phyloP scores from a whole-genome alignment of 75 land plant genomes.

The Pinus tabuliformis region DNA sequence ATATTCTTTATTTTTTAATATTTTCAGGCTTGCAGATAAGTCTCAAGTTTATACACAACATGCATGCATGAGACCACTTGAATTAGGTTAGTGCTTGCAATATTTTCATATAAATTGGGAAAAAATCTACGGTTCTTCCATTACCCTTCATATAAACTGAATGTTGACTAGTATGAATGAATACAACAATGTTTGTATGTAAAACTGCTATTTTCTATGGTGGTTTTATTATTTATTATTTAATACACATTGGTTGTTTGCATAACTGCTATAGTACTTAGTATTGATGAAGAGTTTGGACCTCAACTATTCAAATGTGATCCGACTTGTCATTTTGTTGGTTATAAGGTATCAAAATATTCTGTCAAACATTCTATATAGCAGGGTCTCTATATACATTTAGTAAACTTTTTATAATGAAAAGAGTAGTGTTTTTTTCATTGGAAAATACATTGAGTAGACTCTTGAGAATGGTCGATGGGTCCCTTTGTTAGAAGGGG shows the following conservation, averaged over 20 bases:
- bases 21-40: conserved; percentile 88
- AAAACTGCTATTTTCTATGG: neutral
- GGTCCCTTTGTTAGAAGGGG: neutral
- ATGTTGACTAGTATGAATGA: neutral
- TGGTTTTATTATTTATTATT: no score
- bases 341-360: conserved; percentile 64
- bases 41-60: no score
- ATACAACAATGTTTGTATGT: neutral
- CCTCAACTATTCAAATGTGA: conserved; percentile 91
- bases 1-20: neutral
- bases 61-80: no score
- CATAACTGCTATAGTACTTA: conserved; percentile 86
- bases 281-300: conserved; percentile 89
- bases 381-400: neutral
- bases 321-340: conserved; percentile 93
- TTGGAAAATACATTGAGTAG: no score
- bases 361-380: neutral
- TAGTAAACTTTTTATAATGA: no score
- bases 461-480: neutral
- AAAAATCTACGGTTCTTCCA: neutral
- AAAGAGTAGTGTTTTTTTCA: no score
- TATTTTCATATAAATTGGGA: no score
- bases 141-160: neutral
- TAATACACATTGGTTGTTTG: neutral
- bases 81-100: no score